Percentiles rank a stretch among this genome's conserved stretches.
These are phyloP conservation scores for Entomophthora muscae DNA, from an alignment of 371 early-diverging fungal genomes.

Conservation along the genomic window DNA sequence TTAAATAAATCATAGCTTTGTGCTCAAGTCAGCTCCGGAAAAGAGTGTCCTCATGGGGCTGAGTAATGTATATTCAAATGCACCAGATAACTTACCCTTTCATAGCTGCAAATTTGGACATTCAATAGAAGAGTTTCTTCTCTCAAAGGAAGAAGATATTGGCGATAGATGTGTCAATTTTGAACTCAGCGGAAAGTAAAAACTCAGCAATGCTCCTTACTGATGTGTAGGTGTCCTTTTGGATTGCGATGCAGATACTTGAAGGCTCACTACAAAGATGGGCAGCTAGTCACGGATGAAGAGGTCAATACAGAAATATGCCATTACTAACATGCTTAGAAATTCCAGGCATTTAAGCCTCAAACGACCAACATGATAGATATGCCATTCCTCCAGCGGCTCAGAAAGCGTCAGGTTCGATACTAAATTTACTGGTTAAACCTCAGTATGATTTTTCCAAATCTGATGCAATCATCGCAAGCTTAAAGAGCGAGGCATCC, in stretches of 20 bases:
- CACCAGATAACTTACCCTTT: neutral
- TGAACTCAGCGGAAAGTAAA: constrained; percentile 48
- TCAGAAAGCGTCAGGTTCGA: constrained; percentile 22
- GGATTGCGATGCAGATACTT: constrained; percentile 69
- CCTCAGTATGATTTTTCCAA: constrained; percentile 15
- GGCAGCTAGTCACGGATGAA: constrained; percentile 25
- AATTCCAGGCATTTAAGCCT: neutral
- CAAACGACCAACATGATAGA: neutral
- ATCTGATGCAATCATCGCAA: constrained; percentile 12
- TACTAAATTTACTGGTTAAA: neutral
- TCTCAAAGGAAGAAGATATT: constrained; percentile 46
- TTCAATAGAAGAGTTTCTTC: constrained; percentile 38
- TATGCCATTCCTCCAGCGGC: constrained; percentile 2
- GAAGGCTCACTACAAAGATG: constrained; percentile 41
- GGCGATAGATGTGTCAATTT: constrained; percentile 53
- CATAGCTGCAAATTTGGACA: constrained; percentile 43
- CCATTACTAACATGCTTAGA: neutral
- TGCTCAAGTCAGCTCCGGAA: constrained; percentile 22
- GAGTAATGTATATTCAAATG: constrained; percentile 15
- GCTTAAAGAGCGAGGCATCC: constrained; percentile 6
- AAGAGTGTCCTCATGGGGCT: constrained; percentile 28
- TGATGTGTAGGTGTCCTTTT: constrained; percentile 23
- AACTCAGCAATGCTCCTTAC: neutral
- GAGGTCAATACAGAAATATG: constrained; percentile 15
- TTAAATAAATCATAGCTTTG: no score